Conservation (phyloP, 2,329 filamentous ascomycete species). For the Diaporthe nobilis region DNA sequence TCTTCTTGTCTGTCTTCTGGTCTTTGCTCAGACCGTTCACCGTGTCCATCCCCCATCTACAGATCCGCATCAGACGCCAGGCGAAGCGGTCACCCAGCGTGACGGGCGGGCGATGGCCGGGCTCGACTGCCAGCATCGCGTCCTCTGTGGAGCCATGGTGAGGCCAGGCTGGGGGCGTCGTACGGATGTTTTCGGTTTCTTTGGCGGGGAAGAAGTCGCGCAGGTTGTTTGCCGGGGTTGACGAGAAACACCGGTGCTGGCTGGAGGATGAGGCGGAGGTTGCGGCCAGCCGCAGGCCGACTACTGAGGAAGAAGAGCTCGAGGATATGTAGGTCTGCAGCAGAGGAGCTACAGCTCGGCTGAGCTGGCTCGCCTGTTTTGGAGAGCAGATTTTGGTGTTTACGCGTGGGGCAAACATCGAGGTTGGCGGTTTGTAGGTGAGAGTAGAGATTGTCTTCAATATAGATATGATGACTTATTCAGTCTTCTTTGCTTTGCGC, state of each 20-base stretch:
- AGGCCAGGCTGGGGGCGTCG: conserved; percentile 76
- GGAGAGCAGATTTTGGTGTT: conserved; percentile 48
- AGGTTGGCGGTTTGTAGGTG: conserved; percentile 13
- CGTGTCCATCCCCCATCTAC: conserved; percentile 85
- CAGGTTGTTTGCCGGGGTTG: conserved; percentile 61
- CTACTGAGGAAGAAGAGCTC: conserved; percentile 36
- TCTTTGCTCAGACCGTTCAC: conserved; percentile 81
- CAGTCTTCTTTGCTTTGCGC: not conserved
- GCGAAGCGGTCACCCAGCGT: conserved; percentile 84
- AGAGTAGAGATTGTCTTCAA: not conserved
- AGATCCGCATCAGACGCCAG: conserved; percentile 80
- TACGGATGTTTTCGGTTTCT: conserved; percentile 72
- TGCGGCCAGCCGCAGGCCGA: conserved; percentile 49
- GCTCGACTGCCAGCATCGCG: conserved; percentile 81
- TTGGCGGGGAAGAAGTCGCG: conserved; percentile 75
- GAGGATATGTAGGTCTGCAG: conserved; percentile 39
- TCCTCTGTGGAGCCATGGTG: conserved; percentile 82
- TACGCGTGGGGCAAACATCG: conserved; percentile 49
- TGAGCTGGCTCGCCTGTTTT: conserved; percentile 47
- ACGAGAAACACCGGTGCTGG: conserved; percentile 61
- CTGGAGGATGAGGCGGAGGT: conserved; percentile 46
- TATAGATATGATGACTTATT: not conserved
- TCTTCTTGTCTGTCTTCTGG: conserved; percentile 74
- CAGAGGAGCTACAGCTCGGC: conserved; percentile 43
- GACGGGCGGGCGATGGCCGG: conserved; percentile 82